Base-by-base conservation (phyloP, 75 land plant species). In the Sequoiadendron giganteum region DNA sequence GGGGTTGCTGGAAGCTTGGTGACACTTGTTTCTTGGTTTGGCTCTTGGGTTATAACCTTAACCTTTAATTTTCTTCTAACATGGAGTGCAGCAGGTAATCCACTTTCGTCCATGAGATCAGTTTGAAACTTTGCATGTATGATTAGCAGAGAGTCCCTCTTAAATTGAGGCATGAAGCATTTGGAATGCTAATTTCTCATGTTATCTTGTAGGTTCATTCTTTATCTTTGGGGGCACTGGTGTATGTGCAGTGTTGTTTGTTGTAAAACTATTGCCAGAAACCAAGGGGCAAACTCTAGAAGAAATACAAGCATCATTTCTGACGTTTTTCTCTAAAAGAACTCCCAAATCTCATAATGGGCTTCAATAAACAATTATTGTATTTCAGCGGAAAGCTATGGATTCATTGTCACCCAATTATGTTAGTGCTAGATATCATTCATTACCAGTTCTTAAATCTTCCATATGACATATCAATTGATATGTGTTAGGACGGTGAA, bases 1-100 rank as follows among this genome's bases (percentile, higher is more conserved):
- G 93, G 93, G 2, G 77, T 91, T 19, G 93, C 93, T 39, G 93
- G 93, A 34, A 92, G 93, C 49, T 68, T 92, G 87, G 93, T 90
- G 45, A 92, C 93, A 34, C 87, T 92, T 36, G 70, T 87, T 28
- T 83, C 87, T 54, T 92, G 92, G 92, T 83, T 86, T 76, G 92
- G 88, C 18, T 83, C 92, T 18, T 92, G 93, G 85, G 79, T 85
- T 43, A 88, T 91, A 38, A 92, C 93, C 82, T 14, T 89, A 48
- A 89, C 61, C 47, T 92, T 91, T 87, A 92, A 89, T 58, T 89
- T 21, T 83, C 56, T 92, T 82, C 88, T 91, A 21, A 88, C 80
- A 15, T 91, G 93, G 93, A 92, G 90, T 56, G 81, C 90, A 43
- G 54, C 86, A 89, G 93, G 93, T 91, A 86, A 61, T 87, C 48